A percentile compares a stretch with the other conserved stretches of the same genome.
Conservation (phyloP, 441 rosid species). For the Geranium incanum region DNA sequence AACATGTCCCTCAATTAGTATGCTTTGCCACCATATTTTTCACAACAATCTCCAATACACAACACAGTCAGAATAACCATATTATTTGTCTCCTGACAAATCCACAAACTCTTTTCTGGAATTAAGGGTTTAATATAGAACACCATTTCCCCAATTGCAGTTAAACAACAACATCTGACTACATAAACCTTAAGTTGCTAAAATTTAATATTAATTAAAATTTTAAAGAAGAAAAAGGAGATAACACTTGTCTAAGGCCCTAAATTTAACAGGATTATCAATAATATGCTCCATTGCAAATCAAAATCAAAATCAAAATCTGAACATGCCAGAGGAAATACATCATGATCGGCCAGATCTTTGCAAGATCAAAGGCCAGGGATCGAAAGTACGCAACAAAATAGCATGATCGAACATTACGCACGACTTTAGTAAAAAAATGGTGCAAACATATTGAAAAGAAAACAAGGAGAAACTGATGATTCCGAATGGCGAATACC, state of each 20-base stretch:
- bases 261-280: background rate
- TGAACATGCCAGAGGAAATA: background rate
- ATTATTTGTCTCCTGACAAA: background rate
- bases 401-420: background rate
- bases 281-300: background rate
- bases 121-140: background rate
- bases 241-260: background rate
- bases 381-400: background rate
- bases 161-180: background rate
- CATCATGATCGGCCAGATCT: slow-evolving; percentile 1
- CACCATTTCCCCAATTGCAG: background rate
- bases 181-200: background rate
- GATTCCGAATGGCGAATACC: background rate
- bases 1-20: background rate
- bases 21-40: background rate
- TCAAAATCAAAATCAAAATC: background rate
- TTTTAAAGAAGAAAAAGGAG: background rate
- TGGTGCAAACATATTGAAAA: background rate
- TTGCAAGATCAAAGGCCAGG: background rate
- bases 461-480: background rate
- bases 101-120: background rate
- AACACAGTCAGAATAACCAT: background rate
- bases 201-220: background rate
- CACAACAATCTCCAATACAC: background rate
- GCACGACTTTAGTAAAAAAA: background rate